These are phyloP conservation scores for Carex kokanica DNA, from an alignment of 176 grass and related monocot genomes.

Conservation along the genomic window DNA sequence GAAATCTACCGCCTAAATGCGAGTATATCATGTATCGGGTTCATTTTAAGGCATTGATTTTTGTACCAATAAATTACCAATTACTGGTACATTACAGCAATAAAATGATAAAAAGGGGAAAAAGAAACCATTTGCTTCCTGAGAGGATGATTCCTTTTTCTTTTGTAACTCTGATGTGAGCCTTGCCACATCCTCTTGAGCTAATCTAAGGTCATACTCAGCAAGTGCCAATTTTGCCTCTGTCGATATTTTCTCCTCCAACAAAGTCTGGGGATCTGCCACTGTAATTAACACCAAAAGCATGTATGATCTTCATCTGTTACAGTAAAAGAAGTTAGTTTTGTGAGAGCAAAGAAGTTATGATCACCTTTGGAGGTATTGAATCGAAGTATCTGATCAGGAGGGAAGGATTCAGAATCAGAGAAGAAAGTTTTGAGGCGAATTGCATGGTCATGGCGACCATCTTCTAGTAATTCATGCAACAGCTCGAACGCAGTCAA, in stretches of 20 bases:
- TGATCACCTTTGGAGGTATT: conserved; percentile 37
- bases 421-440: conserved; percentile 85
- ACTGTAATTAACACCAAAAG: conserved; percentile 47
- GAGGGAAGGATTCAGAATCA: conserved; percentile 55
- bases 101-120: conserved; percentile 17
- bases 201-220: conserved; percentile 88
- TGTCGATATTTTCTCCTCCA: conserved; percentile 75
- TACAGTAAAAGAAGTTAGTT: background rate
- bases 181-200: conserved; percentile 73
- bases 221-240: conserved; percentile 67
- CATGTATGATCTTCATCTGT: background rate
- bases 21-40: background rate
- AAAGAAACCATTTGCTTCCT: conserved; percentile 52
- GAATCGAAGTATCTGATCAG: conserved; percentile 57
- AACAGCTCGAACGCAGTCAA: conserved; percentile 92
- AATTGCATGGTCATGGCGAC: conserved; percentile 79
- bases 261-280: conserved; percentile 87
- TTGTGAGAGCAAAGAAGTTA: background rate
- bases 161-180: conserved; percentile 78
- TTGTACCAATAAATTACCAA: conserved; percentile 16
- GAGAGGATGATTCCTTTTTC: conserved; percentile 46
- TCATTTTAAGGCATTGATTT: background rate
- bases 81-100: conserved; percentile 6
- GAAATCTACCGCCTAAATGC: background rate
- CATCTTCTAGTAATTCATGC: conserved; percentile 87